phyloP scores from a whole-genome alignment of 2,329 filamentous ascomycete genomes.

The Tolypocladium inflatum region DNA sequence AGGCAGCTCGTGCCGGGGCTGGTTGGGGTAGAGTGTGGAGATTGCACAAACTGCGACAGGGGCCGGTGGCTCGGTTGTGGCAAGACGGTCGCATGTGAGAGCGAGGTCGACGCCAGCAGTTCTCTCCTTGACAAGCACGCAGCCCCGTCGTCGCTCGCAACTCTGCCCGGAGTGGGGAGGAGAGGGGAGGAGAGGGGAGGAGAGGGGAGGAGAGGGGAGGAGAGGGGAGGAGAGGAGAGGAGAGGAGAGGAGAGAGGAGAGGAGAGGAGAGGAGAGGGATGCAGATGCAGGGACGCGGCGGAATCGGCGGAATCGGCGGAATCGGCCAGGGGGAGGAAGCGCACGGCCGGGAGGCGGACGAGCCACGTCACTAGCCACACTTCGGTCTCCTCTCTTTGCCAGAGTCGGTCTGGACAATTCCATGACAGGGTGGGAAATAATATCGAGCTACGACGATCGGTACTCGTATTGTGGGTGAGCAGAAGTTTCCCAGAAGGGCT shows the following conservation, averaged over 20 bases:
- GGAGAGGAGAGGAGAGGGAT: not conserved
- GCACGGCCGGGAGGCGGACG: slow-evolving; percentile 1
- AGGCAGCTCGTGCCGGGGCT: not conserved
- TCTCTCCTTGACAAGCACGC: not conserved
- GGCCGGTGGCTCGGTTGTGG: not conserved
- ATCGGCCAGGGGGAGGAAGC: not conserved
- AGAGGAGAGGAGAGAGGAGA: not conserved
- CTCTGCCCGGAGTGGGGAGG: not conserved
- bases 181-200: not conserved
- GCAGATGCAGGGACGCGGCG: not conserved
- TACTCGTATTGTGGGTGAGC: not conserved
- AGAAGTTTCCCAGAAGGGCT: not conserved
- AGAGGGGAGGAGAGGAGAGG: not conserved
- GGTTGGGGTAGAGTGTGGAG: not conserved
- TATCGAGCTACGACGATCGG: not conserved
- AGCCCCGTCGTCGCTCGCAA: not conserved
- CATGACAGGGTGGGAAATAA: not conserved
- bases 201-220: not conserved
- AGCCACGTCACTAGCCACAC: slow-evolving; percentile 12
- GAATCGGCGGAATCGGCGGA: not conserved
- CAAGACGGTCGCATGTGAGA: not conserved
- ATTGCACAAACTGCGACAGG: not conserved
- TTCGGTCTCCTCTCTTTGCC: not conserved
- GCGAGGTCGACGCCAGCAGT: not conserved
- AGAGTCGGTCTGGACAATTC: slow-evolving; percentile 1